Evolutionary conservation across 108 stramenopile species (phyloP).

Genomic region (Stephanodiscus triporus): DNA sequence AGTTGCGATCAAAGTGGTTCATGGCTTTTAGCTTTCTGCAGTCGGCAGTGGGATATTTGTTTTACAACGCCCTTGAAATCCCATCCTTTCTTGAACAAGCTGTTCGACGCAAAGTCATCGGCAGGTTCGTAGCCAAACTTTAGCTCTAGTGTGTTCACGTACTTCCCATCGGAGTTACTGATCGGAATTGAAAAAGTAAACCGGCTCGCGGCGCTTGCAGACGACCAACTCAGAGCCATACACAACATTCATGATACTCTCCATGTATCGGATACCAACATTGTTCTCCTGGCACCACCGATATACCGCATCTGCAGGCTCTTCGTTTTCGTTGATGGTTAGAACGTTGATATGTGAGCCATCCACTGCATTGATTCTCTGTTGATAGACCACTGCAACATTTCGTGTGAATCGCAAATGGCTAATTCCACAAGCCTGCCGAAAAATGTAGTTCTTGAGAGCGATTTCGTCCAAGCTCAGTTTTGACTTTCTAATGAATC

Average conservation of each 20-base stretch:
- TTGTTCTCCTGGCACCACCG: constrained; percentile 37
- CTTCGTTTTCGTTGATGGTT: constrained; percentile 48
- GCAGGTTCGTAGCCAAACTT: constrained; percentile 49
- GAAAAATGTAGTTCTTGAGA: constrained; percentile 46
- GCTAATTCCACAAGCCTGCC: constrained; percentile 37
- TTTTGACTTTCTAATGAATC: constrained; percentile 42
- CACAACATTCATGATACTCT: constrained; percentile 27
- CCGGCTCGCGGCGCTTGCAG: constrained; percentile 33
- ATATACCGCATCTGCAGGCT: constrained; percentile 52
- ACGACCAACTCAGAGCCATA: constrained; percentile 41
- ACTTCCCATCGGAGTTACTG: constrained; percentile 35
- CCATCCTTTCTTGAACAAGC: constrained; percentile 54
- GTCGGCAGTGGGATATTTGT: constrained; percentile 41
- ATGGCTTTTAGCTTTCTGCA: constrained; percentile 49
- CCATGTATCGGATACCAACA: constrained; percentile 11
- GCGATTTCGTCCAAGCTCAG: constrained; percentile 36
- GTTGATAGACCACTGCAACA: constrained; percentile 39
- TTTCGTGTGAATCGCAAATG: constrained; percentile 43
- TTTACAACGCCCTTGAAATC: constrained; percentile 41
- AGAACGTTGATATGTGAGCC: constrained; percentile 35
- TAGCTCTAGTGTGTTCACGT: constrained; percentile 37
- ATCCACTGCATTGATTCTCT: constrained; percentile 22
- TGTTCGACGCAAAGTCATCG: constrained; percentile 49
- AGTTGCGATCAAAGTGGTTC: constrained; percentile 38
- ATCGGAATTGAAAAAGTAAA: constrained; percentile 42